Evolutionary conservation across 805 yeast genomes (phyloP), one percentile per base, ranked within the genome.

Genomic region (Cyberlindnera galapagoensis): DNA sequence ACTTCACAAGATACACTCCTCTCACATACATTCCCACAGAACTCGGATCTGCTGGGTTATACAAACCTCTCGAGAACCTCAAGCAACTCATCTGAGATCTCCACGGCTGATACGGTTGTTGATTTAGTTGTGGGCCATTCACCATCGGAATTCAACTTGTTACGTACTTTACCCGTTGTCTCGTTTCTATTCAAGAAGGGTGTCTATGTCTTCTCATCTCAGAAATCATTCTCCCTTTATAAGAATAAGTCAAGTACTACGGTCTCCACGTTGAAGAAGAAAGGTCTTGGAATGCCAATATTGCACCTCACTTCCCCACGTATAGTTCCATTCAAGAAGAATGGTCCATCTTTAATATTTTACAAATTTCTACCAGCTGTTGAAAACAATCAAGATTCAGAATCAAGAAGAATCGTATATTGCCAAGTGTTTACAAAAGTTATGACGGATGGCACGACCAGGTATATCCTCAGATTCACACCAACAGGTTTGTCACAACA

Each of bases 201-300:
- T 1, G 40, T 59, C 26, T 59, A 42, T 33, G 52, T 59, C n/a
- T 62, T 62, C 40, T 59, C 67, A 4, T 57, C 63, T 21, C 59
- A 58, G 26, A 36, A 42, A 10, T 48, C 67, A 3, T 48, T 54
- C 12, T 28, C 41, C 8, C 21, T 28, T 9, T 63, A 44, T 33
- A 43, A 52, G 25, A 30, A 42, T 1, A 51, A 54, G 26, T n/a
- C n/a, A n/a, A 47, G 49, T 24, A 47, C 59, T 18, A 51, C 50
- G 20, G 54, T 50, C 11, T 33, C 34, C 2, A 7, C 10, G 9
- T 19, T 45, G 9, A 47, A 45, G 21, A 38, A 35, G 9, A 55
- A 54, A 15, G 43, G 57, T 2, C 21, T 38, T 7, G 67, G 63
- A 0, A 33, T 57, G 18, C 68, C 68, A 4, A 25, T 62, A 3